phyloP scores from a whole-genome alignment of 1,284 basidiomycete species.

The Apiotrichum veenhuisii region DNA sequence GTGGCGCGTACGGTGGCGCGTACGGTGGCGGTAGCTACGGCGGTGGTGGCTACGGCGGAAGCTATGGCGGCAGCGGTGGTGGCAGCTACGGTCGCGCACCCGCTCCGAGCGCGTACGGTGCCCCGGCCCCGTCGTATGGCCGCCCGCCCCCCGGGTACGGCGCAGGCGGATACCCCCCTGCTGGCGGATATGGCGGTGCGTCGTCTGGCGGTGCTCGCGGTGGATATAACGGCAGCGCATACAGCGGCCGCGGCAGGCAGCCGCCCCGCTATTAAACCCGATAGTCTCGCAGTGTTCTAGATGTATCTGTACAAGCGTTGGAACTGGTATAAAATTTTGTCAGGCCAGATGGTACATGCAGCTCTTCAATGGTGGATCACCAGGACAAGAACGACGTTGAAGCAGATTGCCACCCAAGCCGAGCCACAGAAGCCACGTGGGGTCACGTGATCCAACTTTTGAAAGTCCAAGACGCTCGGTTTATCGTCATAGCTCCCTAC shows the following conservation, averaged over 20 bases:
- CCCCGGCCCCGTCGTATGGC: background rate
- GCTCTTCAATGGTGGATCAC: background rate
- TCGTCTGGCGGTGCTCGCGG: background rate
- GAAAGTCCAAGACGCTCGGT: background rate
- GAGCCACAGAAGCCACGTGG: background rate
- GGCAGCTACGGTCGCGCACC: slow-evolving; percentile 4
- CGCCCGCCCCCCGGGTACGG: slow-evolving; percentile 1
- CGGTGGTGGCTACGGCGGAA: slow-evolving; percentile 50
- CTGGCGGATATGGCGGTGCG: background rate
- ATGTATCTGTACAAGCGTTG: background rate
- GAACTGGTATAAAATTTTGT: no score
- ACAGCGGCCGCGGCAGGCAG: background rate
- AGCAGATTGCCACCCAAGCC: background rate
- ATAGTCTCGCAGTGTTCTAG: background rate
- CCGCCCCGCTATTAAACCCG: background rate
- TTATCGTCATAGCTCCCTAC: background rate
- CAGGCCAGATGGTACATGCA: background rate
- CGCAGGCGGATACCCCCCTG: background rate
- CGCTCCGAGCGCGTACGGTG: background rate
- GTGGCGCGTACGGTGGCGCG: background rate
- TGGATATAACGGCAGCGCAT: slow-evolving; percentile 1
- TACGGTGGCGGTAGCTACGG: slow-evolving; percentile 55
- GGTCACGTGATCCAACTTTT: slow-evolving; percentile 1
- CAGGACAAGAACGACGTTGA: no score
- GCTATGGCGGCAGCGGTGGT: slow-evolving; percentile 32